These are phyloP conservation scores for Blastomyces gilchristii DNA, from an alignment of 2,329 filamentous ascomycete species.

Conservation along the genomic window DNA sequence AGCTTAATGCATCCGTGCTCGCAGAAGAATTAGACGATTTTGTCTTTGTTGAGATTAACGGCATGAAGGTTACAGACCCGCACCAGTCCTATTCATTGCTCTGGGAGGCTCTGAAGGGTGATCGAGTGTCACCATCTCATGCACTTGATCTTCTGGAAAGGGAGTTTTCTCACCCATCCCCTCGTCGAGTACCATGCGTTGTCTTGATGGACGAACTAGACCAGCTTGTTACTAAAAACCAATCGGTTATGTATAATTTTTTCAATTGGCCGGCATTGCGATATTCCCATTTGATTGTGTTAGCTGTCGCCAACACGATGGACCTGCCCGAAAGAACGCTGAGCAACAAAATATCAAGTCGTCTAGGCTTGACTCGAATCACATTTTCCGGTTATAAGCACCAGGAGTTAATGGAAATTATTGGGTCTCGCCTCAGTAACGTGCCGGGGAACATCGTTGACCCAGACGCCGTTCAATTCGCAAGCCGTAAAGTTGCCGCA, in stretches of 20 bases:
- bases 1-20: conserved; percentile 75
- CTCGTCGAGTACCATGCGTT: conserved; percentile 84
- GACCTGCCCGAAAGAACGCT: conserved; percentile 90
- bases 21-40: conserved; percentile 95
- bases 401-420: conserved; percentile 93
- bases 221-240: conserved; percentile 93
- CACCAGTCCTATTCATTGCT: conserved; percentile 91
- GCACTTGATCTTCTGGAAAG: conserved; percentile 82
- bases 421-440: conserved; percentile 81
- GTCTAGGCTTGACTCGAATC: conserved; percentile 80
- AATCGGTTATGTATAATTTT: conserved; percentile 99
- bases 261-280: conserved; percentile 96
- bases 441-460: conserved; percentile 86
- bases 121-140: conserved; percentile 83
- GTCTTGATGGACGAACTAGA: conserved; percentile 98
- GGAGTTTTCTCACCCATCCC: conserved; percentile 86
- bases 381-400: conserved; percentile 97
- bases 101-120: conserved; percentile 91
- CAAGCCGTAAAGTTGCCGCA: conserved; percentile 88
- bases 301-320: conserved; percentile 98
- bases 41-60: conserved; percentile 98
- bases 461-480: conserved; percentile 88
- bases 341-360: conserved; percentile 96
- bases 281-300: conserved; percentile 85
- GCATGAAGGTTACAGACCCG: conserved; percentile 98